phyloP scores from a whole-genome alignment of 495 filamentous ascomycete species.

The Gamarada debralockiae region DNA sequence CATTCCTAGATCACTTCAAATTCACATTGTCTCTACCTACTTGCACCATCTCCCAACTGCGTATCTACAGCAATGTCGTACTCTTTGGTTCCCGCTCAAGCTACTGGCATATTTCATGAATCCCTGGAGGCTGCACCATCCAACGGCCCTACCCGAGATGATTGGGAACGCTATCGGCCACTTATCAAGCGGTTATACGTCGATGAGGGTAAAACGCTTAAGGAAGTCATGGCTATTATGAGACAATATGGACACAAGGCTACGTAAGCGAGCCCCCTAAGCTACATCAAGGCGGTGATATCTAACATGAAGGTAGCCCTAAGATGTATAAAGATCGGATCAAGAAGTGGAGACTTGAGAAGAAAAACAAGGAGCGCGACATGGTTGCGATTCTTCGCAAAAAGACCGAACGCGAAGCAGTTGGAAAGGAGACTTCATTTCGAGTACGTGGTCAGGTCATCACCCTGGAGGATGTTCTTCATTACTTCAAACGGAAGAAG shows the following conservation, averaged over 20 bases:
- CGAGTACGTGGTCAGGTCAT: slow-evolving; percentile 29
- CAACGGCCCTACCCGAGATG: too few species aligned
- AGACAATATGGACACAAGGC: slow-evolving; percentile 32
- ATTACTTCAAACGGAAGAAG: slow-evolving; percentile 28
- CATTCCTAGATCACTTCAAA: too few species aligned
- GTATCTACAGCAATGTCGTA: too few species aligned
- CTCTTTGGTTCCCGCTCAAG: too few species aligned
- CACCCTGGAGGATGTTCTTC: slow-evolving; percentile 32
- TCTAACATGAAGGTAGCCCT: slow-evolving; percentile 22
- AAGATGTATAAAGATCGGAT: slow-evolving; percentile 43
- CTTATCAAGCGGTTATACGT: slow-evolving; percentile 34
- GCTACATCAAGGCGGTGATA: slow-evolving; percentile 9
- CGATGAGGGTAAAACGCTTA: slow-evolving; percentile 34
- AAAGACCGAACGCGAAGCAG: slow-evolving; percentile 29
- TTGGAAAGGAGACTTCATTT: slow-evolving; percentile 30
- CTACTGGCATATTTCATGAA: too few species aligned
- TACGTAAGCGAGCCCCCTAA: too few species aligned
- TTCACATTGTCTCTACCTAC: too few species aligned
- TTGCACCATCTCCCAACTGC: too few species aligned
- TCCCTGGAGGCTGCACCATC: too few species aligned
- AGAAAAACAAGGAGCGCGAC: slow-evolving; percentile 38
- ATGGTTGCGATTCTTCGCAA: slow-evolving; percentile 32
- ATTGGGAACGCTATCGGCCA: background rate
- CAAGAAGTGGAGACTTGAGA: slow-evolving; percentile 40
- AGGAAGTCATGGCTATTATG: slow-evolving; percentile 38